Evolutionary conservation across 306 rosid species (phyloP).

Genomic region (Nissolia schottii): DNA sequence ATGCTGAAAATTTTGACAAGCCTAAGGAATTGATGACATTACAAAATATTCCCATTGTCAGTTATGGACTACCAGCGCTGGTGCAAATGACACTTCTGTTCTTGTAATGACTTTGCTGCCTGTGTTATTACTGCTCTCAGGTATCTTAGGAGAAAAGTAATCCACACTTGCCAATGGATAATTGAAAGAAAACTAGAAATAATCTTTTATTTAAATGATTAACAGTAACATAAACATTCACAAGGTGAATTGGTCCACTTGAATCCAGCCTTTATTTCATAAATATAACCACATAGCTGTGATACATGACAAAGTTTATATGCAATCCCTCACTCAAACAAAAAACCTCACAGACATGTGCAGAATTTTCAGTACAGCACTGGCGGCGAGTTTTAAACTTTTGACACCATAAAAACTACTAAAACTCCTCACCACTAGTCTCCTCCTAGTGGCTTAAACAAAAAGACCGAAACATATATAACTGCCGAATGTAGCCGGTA

Average conservation of each 20-base stretch:
- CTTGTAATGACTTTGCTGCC: background rate
- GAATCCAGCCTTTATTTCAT: slow-evolving; percentile 16
- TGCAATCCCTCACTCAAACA: slow-evolving; percentile 11
- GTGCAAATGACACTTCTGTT: too few relatives aligned
- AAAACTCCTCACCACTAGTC: background rate
- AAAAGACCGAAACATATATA: background rate
- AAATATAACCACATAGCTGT: background rate
- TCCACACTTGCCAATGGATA: background rate
- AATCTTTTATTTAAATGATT: background rate
- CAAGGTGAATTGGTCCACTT: background rate
- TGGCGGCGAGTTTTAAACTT: background rate
- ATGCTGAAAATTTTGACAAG: too few relatives aligned
- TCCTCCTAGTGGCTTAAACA: background rate
- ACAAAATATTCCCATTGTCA: too few relatives aligned
- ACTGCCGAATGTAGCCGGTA: slow-evolving; percentile 6
- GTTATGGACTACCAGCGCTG: too few relatives aligned
- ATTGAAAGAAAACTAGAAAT: background rate
- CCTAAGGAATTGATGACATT: too few relatives aligned
- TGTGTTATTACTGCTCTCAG: background rate
- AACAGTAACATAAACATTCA: background rate
- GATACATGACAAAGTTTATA: background rate
- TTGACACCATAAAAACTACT: background rate
- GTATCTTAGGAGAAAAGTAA: background rate
- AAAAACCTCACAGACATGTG: background rate
- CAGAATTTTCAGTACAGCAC: background rate